A percentile compares a stretch with the other conserved stretches of the same genome.
Evolutionary conservation across 2,329 filamentous ascomycete genomes (phyloP).

Genomic region (Dothistroma pini): DNA sequence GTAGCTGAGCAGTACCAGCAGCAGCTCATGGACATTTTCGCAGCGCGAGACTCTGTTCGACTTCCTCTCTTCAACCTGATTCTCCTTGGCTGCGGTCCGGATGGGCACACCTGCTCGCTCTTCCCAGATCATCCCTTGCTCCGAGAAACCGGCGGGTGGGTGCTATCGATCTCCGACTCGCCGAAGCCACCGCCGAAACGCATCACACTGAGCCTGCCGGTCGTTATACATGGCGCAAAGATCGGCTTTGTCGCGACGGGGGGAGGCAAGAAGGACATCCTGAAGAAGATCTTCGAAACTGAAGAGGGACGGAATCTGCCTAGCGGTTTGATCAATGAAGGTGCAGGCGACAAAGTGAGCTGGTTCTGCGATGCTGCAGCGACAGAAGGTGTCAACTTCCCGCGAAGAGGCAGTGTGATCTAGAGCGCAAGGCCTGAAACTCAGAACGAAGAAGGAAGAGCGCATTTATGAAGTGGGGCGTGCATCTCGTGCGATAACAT

Average conservation of each 20-base stretch:
- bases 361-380: slow-evolving; percentile 93
- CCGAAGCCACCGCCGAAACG: slow-evolving; percentile 89
- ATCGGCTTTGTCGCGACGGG: slow-evolving; percentile 92
- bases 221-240: slow-evolving; percentile 79
- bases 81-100: slow-evolving; percentile 87
- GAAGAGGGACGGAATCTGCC: slow-evolving; percentile 71
- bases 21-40: slow-evolving; percentile 78
- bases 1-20: slow-evolving; percentile 93
- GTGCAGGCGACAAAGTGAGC: slow-evolving; percentile 77
- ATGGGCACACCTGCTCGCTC: slow-evolving; percentile 94
- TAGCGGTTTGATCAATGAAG: slow-evolving; percentile 82
- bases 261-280: slow-evolving; percentile 79
- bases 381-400: slow-evolving; percentile 79
- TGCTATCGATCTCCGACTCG: slow-evolving; percentile 84
- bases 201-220: slow-evolving; percentile 88
- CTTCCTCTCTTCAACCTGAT: slow-evolving; percentile 93
- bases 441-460: neutral
- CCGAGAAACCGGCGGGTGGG: slow-evolving; percentile 85
- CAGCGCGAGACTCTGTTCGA: slow-evolving; percentile 87
- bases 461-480: neutral
- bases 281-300: slow-evolving; percentile 86
- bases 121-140: slow-evolving; percentile 88
- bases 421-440: slow-evolving; percentile 7
- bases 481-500: neutral
- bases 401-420: slow-evolving; percentile 60